Conservation (phyloP, 345 rosid species). For the Cardiospermum halicacabum region DNA sequence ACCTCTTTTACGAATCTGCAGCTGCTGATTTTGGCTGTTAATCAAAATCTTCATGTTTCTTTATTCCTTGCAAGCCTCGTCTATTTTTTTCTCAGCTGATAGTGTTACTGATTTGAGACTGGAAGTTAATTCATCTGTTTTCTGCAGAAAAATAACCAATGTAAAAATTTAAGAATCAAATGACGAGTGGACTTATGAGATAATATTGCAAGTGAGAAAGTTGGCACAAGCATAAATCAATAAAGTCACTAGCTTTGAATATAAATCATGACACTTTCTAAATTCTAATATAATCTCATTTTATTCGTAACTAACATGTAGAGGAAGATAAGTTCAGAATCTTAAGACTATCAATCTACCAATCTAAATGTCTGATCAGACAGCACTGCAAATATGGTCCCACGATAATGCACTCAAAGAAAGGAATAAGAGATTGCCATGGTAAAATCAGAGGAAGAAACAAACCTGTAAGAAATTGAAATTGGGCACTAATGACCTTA, state of each 20-base stretch:
- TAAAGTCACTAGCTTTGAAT: not conserved
- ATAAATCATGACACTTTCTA: not conserved
- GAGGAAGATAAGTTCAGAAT: conserved; percentile 9
- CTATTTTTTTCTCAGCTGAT: conserved; percentile 3
- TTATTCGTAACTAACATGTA: conserved; percentile 7
- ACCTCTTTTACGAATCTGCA: not conserved
- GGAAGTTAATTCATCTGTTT: conserved; percentile 13
- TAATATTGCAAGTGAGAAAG: not conserved
- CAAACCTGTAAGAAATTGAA: conserved; percentile 16
- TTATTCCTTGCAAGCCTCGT: conserved; percentile 5
- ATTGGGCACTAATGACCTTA: conserved; percentile 23
- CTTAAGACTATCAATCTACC: not conserved
- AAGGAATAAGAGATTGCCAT: not conserved
- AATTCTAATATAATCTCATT: conserved; percentile 1
- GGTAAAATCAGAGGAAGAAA: not conserved
- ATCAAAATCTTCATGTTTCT: not conserved
- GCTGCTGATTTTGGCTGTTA: not conserved
- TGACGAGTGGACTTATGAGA: not conserved
- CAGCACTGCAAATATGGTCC: conserved; percentile 6
- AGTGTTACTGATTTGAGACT: conserved; percentile 9
- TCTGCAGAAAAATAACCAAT: conserved; percentile 7
- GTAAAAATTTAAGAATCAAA: not conserved
- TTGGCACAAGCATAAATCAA: not conserved
- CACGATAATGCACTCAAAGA: conserved; percentile 2
- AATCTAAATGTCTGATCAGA: not conserved